Base-by-base conservation (phyloP, 768 basidiomycete genomes). In the Termitomyces sp. region DNA sequence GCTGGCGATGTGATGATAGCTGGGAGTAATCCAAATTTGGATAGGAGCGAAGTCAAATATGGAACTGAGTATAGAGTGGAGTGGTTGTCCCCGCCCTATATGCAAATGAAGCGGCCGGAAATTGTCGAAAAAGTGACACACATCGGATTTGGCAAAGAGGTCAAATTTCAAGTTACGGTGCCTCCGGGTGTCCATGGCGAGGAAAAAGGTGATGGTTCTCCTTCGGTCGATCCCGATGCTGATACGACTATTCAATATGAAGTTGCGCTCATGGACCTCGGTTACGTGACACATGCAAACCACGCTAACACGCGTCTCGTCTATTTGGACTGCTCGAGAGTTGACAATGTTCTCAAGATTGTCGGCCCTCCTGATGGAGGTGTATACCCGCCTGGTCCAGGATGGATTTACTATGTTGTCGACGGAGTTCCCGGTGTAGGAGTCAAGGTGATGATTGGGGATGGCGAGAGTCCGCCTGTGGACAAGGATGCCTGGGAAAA, bases 11-110 rank as follows among this genome's bases (percentile, higher is more conserved):
- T 93, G 54, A 84, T 93, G 86, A 85, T 94, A 60, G 86, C 91
- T 20, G 91, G 91, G 38, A 91, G 90, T 62, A 93, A 92, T 68
- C 92, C 92, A 31, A 93, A 93, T 72, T 72, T 92, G 61, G 91
- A 93, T 71, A 77, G 89, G 56, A 91, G 87, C 66, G 87, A 85
- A 66, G 66, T 83, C 46, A 77, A 77, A 69, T 95, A 90, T 69
- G 86, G 87, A 36, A 94, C 93, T 17, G 92, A 96, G 71, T 96
- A 96, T 71, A 81, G 93, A 54, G 89, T 94, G 37, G 95, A 97
- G 70, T 87, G 88, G 82, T 79, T 96, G 65, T 81, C 80, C 57
- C 96, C 96, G 0, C 88, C 90, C 32, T 98, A 96, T 69, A 86
- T 91, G 85, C 70, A 73, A 31, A 73, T 73, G 66, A 69, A 79